Conservation (phyloP, 2,329 filamentous ascomycete species). For the Trichoderma hamatum region DNA sequence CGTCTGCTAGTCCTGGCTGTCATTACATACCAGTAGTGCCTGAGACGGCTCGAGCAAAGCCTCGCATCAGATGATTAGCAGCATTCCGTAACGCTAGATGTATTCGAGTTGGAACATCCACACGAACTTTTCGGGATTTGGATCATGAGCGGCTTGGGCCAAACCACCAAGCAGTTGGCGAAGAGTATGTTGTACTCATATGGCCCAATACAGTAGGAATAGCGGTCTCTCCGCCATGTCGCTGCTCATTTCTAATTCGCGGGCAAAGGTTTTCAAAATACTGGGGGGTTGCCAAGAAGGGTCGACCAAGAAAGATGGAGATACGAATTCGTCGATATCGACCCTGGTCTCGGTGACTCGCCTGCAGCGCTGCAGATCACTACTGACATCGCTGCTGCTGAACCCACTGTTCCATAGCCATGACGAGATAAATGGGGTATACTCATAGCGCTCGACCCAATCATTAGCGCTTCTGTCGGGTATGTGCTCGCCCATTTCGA, state of each 20-base stretch:
- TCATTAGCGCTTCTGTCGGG: conserved; percentile 8
- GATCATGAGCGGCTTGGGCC: not conserved
- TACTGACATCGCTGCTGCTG: not conserved
- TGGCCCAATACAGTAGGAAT: conserved; percentile 1
- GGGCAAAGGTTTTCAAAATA: conserved; percentile 1
- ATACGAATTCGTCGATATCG: conserved; percentile 9
- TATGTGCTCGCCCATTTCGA: conserved; percentile 11
- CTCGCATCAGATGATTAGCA: not conserved
- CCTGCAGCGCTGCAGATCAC: conserved; percentile 23
- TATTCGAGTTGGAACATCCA: not conserved
- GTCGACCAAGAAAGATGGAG: conserved; percentile 12
- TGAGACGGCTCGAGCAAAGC: not conserved
- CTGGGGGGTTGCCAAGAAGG: conserved; percentile 6
- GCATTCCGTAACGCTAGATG: not conserved
- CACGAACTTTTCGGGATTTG: not conserved
- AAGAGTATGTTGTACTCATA: not conserved
- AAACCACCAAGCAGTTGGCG: not conserved
- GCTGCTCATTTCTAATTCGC: conserved; percentile 22
- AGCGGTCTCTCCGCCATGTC: conserved; percentile 20
- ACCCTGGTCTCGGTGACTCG: conserved; percentile 17
- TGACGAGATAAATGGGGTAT: not conserved
- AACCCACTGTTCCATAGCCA: conserved; percentile 1
- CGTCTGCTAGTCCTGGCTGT: not conserved
- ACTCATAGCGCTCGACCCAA: not conserved
- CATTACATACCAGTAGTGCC: too few relatives aligned